Evolutionary conservation across 192 early-diverging fungal species (phyloP), one percentile per base, ranked within the genome.

Genomic region (Geranomyces michiganensis): DNA sequence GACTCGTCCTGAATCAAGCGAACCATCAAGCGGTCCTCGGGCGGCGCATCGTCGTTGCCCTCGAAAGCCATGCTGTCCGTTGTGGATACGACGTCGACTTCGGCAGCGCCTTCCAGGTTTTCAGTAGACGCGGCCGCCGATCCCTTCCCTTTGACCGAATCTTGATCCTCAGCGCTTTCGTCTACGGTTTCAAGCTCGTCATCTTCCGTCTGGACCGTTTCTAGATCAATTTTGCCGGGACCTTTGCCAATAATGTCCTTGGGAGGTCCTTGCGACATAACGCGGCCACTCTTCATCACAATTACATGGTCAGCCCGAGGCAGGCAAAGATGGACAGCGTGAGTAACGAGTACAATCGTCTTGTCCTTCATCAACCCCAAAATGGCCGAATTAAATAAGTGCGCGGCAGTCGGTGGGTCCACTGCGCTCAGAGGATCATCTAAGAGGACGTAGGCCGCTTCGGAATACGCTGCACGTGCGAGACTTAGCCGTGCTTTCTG

Each of bases 381-480:
- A 69, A 99, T 81, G 62, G 92, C 94, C 47, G 90, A 72, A 9
- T 89, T 84, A 55, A 92, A 89, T 31, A 99, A 81, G 67, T 93
- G 92, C 53, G 89, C 88, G 22, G 91, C 94, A 0, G 96, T 98
- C 56, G 95, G 95, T 2, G 94, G 89, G 75, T 99, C 97, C 0
- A 98, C 96, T 27, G 97, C 97, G 24, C 92, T 93, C 10, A 97
- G 79, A 7, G 89, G 89, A 70, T 97, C 94, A 62, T 97, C 95
- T 36, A 95, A 70, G 1, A 97, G 71, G 41, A 93, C 78, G 9
- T 90, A 88, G 48, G 87, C 81, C 1, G 88, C 86, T 4, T 84
- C 78, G 0, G 88, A 84, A 66, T 95, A 97, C 4, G 87, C 85
- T 0, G 92, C 92, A 14, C 95, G 84, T 0, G 92, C 92, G 10